These are phyloP conservation scores for Teratosphaeria epicoccoides DNA, from an alignment of 2,329 filamentous ascomycete species.

Conservation along the genomic window DNA sequence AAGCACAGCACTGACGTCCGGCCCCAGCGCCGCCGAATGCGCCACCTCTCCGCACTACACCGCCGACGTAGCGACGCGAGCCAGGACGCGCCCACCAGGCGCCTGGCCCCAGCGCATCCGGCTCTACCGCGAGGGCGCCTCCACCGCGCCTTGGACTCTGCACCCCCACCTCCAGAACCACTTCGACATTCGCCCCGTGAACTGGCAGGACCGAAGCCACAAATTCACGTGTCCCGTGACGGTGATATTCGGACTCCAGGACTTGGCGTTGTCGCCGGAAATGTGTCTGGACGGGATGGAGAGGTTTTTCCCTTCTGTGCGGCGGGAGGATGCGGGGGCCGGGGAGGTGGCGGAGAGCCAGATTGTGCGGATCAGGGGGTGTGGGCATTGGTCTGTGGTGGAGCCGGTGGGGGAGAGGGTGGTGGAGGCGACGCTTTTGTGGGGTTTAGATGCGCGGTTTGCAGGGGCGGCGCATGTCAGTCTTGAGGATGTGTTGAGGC, in stretches of 20 bases:
- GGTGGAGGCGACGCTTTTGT: conserved; percentile 29
- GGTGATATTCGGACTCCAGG: conserved; percentile 43
- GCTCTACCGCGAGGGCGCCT: conserved; percentile 44
- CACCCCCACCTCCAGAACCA: conserved; percentile 29
- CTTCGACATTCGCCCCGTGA: conserved; percentile 38
- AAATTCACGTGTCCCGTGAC: conserved; percentile 42
- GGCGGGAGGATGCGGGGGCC: neutral
- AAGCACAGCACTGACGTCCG: conserved; percentile 40
- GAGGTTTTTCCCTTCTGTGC: conserved; percentile 38
- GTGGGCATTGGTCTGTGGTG: conserved; percentile 47
- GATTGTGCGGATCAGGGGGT: conserved; percentile 32
- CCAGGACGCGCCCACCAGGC: conserved; percentile 30
- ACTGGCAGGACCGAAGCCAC: conserved; percentile 1
- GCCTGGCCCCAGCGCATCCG: conserved; percentile 43
- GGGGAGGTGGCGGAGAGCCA: neutral
- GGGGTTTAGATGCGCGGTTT: neutral
- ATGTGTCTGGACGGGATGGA: conserved; percentile 43
- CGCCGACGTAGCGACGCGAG: conserved; percentile 6
- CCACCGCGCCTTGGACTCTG: conserved; percentile 37
- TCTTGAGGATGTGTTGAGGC: neutral
- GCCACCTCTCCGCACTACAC: conserved; percentile 12
- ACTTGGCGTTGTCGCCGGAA: conserved; percentile 40
- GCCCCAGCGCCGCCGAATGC: conserved; percentile 40
- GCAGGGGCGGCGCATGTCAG: neutral
- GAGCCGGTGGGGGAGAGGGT: conserved; percentile 28